phyloP scores from a whole-genome alignment of 2,329 filamentous ascomycete genomes.

The Sarocladium oryzae region DNA sequence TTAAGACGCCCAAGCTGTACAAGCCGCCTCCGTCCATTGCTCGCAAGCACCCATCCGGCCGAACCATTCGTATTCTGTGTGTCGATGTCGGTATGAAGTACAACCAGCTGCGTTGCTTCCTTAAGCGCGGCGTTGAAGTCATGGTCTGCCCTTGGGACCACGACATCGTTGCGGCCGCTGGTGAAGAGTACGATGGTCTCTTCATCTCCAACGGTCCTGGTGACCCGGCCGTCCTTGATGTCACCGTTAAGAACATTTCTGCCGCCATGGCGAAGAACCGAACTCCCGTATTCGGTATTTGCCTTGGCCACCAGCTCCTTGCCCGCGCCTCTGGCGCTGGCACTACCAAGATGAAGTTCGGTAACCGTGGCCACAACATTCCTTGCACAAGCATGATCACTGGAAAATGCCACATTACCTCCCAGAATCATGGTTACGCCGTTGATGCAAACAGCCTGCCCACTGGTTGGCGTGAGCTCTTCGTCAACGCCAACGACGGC shows the following conservation, averaged over 20 bases:
- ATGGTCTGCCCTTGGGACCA: constrained; percentile 95
- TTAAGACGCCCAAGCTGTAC: constrained; percentile 79
- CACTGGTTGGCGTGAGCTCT: constrained; percentile 82
- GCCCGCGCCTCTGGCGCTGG: constrained; percentile 79
- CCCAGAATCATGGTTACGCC: constrained; percentile 95
- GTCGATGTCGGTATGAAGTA: constrained; percentile 98
- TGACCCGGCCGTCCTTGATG: constrained; percentile 79
- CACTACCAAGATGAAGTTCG: constrained; percentile 97
- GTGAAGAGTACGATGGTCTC: constrained; percentile 86
- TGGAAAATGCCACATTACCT: constrained; percentile 97
- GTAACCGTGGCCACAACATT: constrained; percentile 97
- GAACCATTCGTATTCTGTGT: constrained; percentile 79
- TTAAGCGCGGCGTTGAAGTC: constrained; percentile 87
- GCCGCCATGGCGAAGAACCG: constrained; percentile 69
- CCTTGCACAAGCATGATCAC: constrained; percentile 94
- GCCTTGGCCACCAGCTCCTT: constrained; percentile 88
- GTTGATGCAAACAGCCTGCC: constrained; percentile 76
- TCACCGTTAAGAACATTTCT: constrained; percentile 73
- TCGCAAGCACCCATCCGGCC: constrained; percentile 82
- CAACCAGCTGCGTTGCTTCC: constrained; percentile 91
- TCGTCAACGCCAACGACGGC: constrained; percentile 91
- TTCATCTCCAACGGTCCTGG: constrained; percentile 98
- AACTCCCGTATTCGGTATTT: constrained; percentile 92
- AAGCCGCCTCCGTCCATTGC: constrained; percentile 61
- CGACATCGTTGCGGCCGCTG: constrained; percentile 70